phyloP scores from a whole-genome alignment of 2,329 filamentous ascomycete species.

The Fusarium sp. region DNA sequence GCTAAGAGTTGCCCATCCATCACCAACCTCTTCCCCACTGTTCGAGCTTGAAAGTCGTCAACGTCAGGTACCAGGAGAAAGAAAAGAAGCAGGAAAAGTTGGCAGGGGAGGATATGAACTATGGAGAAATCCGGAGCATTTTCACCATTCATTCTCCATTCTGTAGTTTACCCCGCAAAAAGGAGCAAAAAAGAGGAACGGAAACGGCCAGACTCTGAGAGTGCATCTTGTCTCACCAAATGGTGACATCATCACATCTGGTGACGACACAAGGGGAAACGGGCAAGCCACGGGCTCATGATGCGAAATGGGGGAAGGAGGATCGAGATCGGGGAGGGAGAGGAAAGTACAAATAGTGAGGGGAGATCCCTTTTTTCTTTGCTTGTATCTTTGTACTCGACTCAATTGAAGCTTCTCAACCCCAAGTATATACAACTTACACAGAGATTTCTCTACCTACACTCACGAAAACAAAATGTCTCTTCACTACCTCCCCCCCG shows the following conservation, averaged over 20 bases:
- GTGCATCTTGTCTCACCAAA: slow-evolving; percentile 36
- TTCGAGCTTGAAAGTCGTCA: slow-evolving; percentile 7
- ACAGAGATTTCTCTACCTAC: slow-evolving; percentile 14
- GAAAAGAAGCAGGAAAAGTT: slow-evolving; percentile 16
- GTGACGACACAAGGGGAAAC: slow-evolving; percentile 48
- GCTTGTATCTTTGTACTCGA: slow-evolving; percentile 17
- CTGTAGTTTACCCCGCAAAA: slow-evolving; percentile 15
- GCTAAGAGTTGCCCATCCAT: slow-evolving; percentile 17
- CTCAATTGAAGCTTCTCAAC: slow-evolving; percentile 17
- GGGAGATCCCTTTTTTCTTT: neutral
- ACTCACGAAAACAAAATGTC: slow-evolving; percentile 59
- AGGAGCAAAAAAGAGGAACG: neutral
- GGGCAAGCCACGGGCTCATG: slow-evolving; percentile 41
- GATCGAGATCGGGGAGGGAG: slow-evolving; percentile 40
- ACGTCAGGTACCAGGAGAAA: slow-evolving; percentile 11
- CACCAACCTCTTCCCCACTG: slow-evolving; percentile 1
- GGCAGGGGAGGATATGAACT: slow-evolving; percentile 5
- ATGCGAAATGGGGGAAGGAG: slow-evolving; percentile 32
- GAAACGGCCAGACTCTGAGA: neutral
- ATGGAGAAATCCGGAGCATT: neutral
- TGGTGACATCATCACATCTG: slow-evolving; percentile 57
- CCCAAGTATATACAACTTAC: neutral
- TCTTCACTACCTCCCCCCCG: slow-evolving; percentile 75
- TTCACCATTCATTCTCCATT: neutral
- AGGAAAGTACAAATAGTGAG: slow-evolving; percentile 44